Conservation (phyloP, 2,329 filamentous ascomycete species). For the Diaporthe vexans region DNA sequence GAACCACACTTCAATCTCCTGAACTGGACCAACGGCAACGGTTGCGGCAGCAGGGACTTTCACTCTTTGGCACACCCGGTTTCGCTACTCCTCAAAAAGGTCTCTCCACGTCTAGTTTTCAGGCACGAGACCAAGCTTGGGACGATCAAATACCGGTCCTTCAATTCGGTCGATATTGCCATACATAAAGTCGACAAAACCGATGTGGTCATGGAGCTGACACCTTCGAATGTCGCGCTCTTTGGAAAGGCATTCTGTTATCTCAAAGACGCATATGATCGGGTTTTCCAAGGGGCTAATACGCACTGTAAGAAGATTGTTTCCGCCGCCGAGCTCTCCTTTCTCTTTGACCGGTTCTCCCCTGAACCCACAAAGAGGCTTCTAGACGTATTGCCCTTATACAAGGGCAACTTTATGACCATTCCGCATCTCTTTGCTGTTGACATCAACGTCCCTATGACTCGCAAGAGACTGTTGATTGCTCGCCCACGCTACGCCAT, state of each 20-base stretch:
- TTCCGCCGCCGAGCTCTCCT: not conserved
- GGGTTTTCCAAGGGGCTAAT: fast-evolving
- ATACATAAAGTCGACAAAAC: not conserved
- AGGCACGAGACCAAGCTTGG: not conserved
- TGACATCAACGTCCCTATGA: not conserved
- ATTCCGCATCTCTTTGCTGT: not conserved
- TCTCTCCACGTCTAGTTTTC: not conserved
- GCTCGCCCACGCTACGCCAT: slow-evolving; percentile 1
- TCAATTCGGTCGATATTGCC: not conserved
- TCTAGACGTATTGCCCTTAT: not conserved
- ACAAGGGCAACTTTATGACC: not conserved
- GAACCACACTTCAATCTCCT: not conserved
- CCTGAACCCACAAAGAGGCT: not conserved
- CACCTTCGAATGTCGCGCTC: not conserved
- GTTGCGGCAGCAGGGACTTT: not conserved
- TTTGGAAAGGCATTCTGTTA: slow-evolving; percentile 31
- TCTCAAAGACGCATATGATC: not conserved
- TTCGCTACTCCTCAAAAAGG: not conserved
- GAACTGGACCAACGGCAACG: not conserved
- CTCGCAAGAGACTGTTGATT: slow-evolving; percentile 5
- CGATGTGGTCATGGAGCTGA: not conserved
- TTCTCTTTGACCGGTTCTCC: not conserved
- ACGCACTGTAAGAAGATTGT: not conserved
- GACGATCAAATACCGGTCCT: not conserved
- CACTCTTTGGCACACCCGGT: not conserved